phyloP scores from a whole-genome alignment of 805 yeast species.

The Candida maris region DNA sequence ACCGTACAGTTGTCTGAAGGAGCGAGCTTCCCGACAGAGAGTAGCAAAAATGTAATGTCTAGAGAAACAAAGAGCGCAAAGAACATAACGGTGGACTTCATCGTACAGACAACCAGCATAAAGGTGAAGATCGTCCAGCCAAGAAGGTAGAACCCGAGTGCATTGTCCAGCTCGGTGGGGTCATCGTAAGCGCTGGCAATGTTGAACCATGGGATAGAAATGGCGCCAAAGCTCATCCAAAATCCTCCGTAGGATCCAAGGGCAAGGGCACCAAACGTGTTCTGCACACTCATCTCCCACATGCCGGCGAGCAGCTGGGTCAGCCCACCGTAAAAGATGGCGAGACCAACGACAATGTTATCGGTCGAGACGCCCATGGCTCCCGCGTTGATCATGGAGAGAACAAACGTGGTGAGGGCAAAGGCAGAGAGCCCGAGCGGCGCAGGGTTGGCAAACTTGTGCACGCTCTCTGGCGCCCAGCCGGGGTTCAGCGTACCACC shows the following conservation, averaged over 20 bases:
- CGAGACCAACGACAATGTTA: conserved; percentile 60
- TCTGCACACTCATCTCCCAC: conserved; percentile 73
- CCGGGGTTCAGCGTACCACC: conserved; percentile 86
- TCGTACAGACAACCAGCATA: conserved; percentile 52
- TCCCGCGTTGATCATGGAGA: conserved; percentile 58
- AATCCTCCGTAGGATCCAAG: conserved; percentile 64
- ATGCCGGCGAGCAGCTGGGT: conserved; percentile 70
- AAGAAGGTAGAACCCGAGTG: conserved; percentile 53
- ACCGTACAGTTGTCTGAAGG: conserved; percentile 34
- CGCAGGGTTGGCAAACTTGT: conserved; percentile 69
- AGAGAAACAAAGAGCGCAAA: conserved; percentile 51
- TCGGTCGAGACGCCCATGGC: conserved; percentile 65
- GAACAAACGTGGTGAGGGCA: conserved; percentile 64
- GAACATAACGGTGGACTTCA: conserved; percentile 53
- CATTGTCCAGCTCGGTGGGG: conserved; percentile 43
- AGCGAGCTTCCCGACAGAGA: conserved; percentile 51
- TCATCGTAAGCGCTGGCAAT: conserved; percentile 47
- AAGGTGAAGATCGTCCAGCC: conserved; percentile 68
- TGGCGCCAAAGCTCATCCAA: conserved; percentile 74
- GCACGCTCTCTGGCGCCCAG: conserved; percentile 50
- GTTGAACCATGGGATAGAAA: conserved; percentile 55
- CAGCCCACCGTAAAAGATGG: conserved; percentile 70
- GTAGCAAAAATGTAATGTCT: conserved; percentile 50
- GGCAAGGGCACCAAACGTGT: conserved; percentile 71
- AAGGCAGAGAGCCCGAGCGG: conserved; percentile 73